These are phyloP conservation scores for Pterocarpus santalinus DNA, from an alignment of 306 rosid genomes.

Conservation along the genomic window DNA sequence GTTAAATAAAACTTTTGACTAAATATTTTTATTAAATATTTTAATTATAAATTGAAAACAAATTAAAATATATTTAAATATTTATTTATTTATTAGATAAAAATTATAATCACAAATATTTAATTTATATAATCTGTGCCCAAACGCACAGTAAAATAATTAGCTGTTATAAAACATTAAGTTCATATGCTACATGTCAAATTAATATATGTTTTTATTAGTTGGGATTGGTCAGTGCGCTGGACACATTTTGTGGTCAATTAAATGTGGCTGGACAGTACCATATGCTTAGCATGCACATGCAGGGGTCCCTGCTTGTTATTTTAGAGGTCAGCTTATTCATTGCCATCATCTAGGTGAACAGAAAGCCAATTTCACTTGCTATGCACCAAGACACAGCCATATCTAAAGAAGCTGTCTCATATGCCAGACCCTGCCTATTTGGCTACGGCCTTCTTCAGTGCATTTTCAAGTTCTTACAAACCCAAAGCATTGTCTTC, in stretches of 20 bases:
- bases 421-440: constrained; percentile 70
- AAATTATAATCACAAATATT: too few species aligned
- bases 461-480: constrained; percentile 67
- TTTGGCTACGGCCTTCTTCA: constrained; percentile 72
- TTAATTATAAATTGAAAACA: too few species aligned
- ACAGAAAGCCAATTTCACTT: constrained; percentile 49
- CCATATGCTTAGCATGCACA: constrained; percentile 67
- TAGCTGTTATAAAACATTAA: too few species aligned
- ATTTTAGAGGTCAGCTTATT: constrained; percentile 52
- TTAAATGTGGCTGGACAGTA: constrained; percentile 71
- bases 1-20: too few species aligned
- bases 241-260: constrained; percentile 75
- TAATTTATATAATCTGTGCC: too few species aligned
- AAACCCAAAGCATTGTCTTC: constrained; percentile 68
- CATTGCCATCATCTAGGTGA: constrained; percentile 59
- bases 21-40: too few species aligned
- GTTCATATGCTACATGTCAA: not conserved
- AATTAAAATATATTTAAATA: too few species aligned
- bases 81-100: too few species aligned
- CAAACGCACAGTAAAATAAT: too few species aligned
- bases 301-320: constrained; percentile 69
- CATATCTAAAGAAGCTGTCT: constrained; percentile 63
- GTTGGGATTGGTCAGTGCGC: constrained; percentile 68
- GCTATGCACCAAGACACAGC: constrained; percentile 45
- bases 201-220: constrained; percentile 5